Percentiles rank a stretch among this genome's conserved stretches.
These are phyloP conservation scores for Neopestalotiopsis sp. DNA, from an alignment of 2,329 filamentous ascomycete genomes.

Conservation along the genomic window DNA sequence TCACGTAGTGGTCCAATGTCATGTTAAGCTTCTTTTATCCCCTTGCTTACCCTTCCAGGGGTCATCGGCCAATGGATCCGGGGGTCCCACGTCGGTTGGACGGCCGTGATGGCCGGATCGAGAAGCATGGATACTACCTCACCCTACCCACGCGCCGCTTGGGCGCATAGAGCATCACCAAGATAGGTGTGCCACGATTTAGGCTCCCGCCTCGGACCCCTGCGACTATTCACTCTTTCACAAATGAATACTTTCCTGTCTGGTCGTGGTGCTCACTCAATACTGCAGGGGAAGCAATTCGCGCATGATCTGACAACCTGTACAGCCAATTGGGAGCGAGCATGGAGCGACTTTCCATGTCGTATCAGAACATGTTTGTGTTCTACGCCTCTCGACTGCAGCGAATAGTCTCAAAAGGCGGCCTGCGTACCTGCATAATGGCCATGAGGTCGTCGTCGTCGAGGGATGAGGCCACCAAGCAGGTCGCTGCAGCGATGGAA, in stretches of 20 bases:
- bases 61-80: not conserved
- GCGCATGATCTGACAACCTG: not conserved
- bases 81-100: not conserved
- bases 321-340: not conserved
- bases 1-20: not conserved
- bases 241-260: not conserved
- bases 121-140: not conserved
- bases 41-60: not conserved
- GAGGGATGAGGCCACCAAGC: not conserved
- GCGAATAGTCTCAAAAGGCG: not conserved
- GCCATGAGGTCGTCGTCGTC: not conserved
- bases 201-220: not conserved
- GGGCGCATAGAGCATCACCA: not conserved
- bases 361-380: not conserved
- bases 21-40: conserved; percentile 1
- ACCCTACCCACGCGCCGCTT: not conserved
- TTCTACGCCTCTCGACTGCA: not conserved
- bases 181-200: not conserved
- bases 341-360: too few species aligned
- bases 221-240: not conserved
- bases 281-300: not conserved
- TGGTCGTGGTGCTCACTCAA: not conserved
- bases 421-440: conserved; percentile 1
- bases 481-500: not conserved
- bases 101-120: not conserved